A percentile compares a stretch with the other conserved stretches of the same genome.
phyloP scores from a whole-genome alignment of 208 protist genomes.

The Tritrichomonas musculus region DNA sequence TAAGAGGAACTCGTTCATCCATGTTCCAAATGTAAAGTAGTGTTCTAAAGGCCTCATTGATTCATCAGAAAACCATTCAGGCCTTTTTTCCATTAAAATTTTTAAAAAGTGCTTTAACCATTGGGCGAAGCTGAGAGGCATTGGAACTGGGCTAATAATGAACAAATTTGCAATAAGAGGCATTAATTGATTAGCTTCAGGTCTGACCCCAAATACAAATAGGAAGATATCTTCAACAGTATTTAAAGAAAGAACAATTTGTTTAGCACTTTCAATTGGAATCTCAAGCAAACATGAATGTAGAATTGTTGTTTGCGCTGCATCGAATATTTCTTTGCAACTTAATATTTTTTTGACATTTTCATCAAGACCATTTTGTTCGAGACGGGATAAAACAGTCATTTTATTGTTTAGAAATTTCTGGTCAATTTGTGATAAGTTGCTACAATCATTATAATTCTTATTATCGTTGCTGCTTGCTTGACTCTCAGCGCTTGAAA shows the following conservation, averaged over 20 bases:
- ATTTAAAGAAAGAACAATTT: background rate
- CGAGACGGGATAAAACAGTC: background rate
- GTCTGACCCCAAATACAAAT: background rate
- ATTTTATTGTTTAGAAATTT: background rate
- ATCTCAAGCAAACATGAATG: background rate
- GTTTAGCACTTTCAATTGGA: background rate
- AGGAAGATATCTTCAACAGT: constrained; percentile 14
- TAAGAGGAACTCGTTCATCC: background rate
- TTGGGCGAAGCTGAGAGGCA: background rate
- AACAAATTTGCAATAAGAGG: background rate
- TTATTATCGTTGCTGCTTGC: too few species aligned
- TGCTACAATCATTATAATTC: too few species aligned
- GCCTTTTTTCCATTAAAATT: background rate
- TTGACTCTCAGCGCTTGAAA: too few species aligned
- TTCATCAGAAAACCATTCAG: background rate
- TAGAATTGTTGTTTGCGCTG: background rate
- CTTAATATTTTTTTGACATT: background rate
- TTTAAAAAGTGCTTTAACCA: background rate
- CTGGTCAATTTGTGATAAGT: background rate
- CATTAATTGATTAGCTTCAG: constrained; percentile 29
- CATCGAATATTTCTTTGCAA: background rate
- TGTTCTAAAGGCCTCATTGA: background rate
- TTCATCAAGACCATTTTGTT: background rate
- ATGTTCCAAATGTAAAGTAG: background rate
- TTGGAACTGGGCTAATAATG: background rate